Percentiles rank a stretch among this genome's conserved stretches.
These are phyloP conservation scores for Eleusine indica DNA, from an alignment of 176 grass and related monocot species.

Conservation along the genomic window DNA sequence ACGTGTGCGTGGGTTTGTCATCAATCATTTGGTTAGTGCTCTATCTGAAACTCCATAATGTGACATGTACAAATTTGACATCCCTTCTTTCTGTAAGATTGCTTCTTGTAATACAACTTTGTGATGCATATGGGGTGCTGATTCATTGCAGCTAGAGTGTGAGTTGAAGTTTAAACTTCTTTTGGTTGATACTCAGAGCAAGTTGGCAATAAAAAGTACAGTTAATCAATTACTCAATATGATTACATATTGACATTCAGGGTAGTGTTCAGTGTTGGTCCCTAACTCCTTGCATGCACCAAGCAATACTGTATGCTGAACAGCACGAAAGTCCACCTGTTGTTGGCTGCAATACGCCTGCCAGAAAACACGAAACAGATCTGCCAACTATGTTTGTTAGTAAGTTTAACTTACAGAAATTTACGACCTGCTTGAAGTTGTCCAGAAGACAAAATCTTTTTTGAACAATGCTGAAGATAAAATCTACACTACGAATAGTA, in stretches of 20 bases:
- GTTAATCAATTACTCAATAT: background rate
- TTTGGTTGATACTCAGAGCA: background rate
- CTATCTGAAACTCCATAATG: background rate
- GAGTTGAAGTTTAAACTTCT: background rate
- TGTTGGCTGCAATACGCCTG: slow-evolving; percentile 13
- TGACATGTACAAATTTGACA: background rate
- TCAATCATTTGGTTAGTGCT: background rate
- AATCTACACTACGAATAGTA: background rate
- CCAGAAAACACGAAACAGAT: background rate
- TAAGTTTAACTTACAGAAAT: background rate
- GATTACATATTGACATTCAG: background rate
- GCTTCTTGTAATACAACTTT: slow-evolving; percentile 2
- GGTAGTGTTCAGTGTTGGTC: too few relatives aligned
- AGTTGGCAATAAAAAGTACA: background rate
- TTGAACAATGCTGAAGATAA: background rate
- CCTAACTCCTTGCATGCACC: background rate
- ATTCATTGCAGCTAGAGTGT: background rate
- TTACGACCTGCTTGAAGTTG: background rate
- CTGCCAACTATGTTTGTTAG: too few relatives aligned
- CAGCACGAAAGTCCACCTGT: background rate
- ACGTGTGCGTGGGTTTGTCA: background rate
- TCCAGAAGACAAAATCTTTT: background rate
- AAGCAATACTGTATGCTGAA: slow-evolving; percentile 10
- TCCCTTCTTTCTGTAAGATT: background rate
- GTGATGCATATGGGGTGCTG: background rate